Percentiles rank a stretch among this genome's conserved stretches.
Evolutionary conservation across 768 basidiomycete species (phyloP).

Genomic region (Agaricus blazei): DNA sequence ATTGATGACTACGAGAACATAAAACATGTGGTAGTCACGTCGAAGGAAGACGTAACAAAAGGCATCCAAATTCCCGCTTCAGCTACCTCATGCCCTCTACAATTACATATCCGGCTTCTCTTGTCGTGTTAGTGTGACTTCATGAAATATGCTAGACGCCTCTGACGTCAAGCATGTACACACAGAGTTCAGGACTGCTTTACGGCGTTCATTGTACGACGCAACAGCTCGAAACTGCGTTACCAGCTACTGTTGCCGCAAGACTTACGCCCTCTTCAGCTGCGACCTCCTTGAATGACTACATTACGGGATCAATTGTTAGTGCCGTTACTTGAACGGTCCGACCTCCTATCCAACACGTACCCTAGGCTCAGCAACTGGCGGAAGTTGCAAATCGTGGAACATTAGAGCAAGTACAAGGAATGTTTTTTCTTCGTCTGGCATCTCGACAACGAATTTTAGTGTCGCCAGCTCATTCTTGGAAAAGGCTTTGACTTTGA

Average conservation of each 20-base stretch:
- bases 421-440: slow-evolving; percentile 16
- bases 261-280: background rate
- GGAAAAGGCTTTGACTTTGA: slow-evolving; percentile 10
- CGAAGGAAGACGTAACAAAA: too few species aligned
- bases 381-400: slow-evolving; percentile 11
- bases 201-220: background rate
- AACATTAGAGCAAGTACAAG: slow-evolving; percentile 12
- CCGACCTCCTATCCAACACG: background rate
- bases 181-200: background rate
- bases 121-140: too few species aligned
- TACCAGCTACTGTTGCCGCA: slow-evolving; percentile 4
- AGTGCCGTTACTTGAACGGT: background rate
- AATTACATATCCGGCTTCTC: too few species aligned
- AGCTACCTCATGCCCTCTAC: too few species aligned
- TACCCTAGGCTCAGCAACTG: slow-evolving; percentile 9
- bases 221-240: background rate
- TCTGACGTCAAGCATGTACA: background rate
- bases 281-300: slow-evolving; percentile 5
- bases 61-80: too few species aligned
- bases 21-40: too few species aligned
- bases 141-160: too few species aligned
- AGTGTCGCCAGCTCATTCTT: slow-evolving; percentile 15
- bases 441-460: slow-evolving; percentile 10
- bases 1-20: too few species aligned
- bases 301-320: background rate